A percentile compares a stretch with the other conserved stretches of the same genome.
Conservation (phyloP, 1,284 basidiomycete species). For the Wolfiporia cocos region DNA sequence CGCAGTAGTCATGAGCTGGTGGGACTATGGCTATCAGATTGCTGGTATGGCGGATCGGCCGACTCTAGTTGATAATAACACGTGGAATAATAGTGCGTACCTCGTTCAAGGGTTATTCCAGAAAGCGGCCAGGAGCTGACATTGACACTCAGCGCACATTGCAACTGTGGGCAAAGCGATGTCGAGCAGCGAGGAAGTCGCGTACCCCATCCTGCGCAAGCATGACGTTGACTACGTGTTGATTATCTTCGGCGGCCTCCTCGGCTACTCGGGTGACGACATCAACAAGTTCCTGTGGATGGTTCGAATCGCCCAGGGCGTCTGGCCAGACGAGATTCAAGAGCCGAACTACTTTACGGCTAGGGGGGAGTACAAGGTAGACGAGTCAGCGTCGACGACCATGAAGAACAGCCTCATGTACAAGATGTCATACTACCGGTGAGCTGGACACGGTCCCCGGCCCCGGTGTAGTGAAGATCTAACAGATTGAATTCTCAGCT, state of each 20-base stretch:
- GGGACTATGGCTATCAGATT: constrained; percentile 99
- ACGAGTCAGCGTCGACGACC: constrained; percentile 79
- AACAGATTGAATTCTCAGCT: constrained; percentile 40
- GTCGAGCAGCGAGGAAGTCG: constrained; percentile 90
- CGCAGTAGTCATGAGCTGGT: constrained; percentile 98
- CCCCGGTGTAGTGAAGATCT: constrained; percentile 6
- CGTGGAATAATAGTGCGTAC: constrained; percentile 96
- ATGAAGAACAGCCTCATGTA: constrained; percentile 99
- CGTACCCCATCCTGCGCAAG: constrained; percentile 94
- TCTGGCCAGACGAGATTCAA: constrained; percentile 98
- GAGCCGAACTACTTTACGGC: constrained; percentile 93
- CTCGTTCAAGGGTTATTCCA: neutral
- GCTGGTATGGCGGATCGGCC: constrained; percentile 97
- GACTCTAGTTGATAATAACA: constrained; percentile 99
- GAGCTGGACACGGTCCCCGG: constrained; percentile 19
- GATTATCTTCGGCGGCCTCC: constrained; percentile 94
- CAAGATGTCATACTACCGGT: constrained; percentile 96
- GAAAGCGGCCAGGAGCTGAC: constrained; percentile 11
- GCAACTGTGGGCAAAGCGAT: constrained; percentile 98
- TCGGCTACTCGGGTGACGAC: constrained; percentile 98
- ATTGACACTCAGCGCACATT: constrained; percentile 64
- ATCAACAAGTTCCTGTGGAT: constrained; percentile 99
- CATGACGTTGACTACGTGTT: constrained; percentile 99
- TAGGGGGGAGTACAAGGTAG: constrained; percentile 92
- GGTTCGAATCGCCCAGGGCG: constrained; percentile 96